Conservation (phyloP, 2,329 filamentous ascomycete genomes). For the Pseudogymnoascus sp. region DNA sequence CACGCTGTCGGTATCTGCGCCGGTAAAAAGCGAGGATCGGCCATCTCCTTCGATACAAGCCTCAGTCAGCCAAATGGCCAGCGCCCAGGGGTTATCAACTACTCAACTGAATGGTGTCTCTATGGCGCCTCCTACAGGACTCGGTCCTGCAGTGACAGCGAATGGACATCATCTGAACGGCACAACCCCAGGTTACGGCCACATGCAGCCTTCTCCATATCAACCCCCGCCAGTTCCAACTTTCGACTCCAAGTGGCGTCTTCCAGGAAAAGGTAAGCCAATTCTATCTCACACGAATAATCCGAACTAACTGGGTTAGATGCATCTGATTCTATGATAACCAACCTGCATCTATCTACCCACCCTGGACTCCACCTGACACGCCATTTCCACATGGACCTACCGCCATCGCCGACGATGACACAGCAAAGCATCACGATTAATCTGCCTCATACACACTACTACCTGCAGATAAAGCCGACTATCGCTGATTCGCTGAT, state of each 20-base stretch:
- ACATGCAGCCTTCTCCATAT: slow-evolving; percentile 22
- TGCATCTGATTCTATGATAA: slow-evolving; percentile 57
- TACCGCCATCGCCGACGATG: slow-evolving; percentile 59
- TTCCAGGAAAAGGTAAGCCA: slow-evolving; percentile 40
- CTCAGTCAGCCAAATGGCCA: background rate
- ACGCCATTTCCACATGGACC: slow-evolving; percentile 53
- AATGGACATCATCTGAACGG: slow-evolving; percentile 20
- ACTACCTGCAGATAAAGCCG: slow-evolving; percentile 64
- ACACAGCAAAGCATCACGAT: slow-evolving; percentile 68
- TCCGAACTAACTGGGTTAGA: slow-evolving; percentile 33
- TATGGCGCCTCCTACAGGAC: slow-evolving; percentile 26
- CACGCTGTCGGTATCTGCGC: slow-evolving; percentile 24
- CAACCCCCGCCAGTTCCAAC: slow-evolving; percentile 29
- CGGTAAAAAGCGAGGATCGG: slow-evolving; percentile 33
- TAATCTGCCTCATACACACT: slow-evolving; percentile 59
- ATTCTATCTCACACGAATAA: background rate
- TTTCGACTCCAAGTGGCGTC: slow-evolving; percentile 36
- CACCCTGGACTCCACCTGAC: slow-evolving; percentile 59
- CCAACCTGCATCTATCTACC: slow-evolving; percentile 57
- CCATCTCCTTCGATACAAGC: slow-evolving; percentile 25
- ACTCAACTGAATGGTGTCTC: slow-evolving; percentile 14
- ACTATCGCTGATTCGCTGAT: slow-evolving; percentile 56
- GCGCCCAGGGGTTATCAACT: background rate
- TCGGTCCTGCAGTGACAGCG: slow-evolving; percentile 18
- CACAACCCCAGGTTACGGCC: slow-evolving; percentile 26